These are phyloP conservation scores for Gelatoporia subvermispora DNA, from an alignment of 768 basidiomycete genomes.

Conservation along the genomic window DNA sequence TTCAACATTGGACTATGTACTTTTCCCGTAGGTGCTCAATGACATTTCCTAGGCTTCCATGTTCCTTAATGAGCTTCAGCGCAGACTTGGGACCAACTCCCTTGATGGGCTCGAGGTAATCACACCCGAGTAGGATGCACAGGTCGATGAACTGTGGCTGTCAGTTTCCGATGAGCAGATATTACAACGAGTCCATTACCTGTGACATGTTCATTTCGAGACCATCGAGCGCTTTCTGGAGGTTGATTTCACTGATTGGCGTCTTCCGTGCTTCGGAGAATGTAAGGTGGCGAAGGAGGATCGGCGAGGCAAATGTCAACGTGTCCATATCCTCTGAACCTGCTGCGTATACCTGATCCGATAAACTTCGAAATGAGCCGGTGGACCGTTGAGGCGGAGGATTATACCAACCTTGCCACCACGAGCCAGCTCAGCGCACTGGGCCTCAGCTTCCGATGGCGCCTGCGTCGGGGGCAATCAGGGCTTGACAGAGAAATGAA, in stretches of 20 bases:
- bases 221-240: slow-evolving; percentile 79
- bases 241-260: slow-evolving; percentile 89
- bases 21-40: slow-evolving; percentile 77
- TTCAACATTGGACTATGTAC: slow-evolving; percentile 29
- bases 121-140: slow-evolving; percentile 94
- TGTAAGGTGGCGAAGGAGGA: slow-evolving; percentile 91
- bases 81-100: slow-evolving; percentile 96
- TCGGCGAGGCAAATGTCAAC: slow-evolving; percentile 88
- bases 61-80: slow-evolving; percentile 84
- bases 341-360: slow-evolving; percentile 83
- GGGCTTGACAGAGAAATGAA: background rate
- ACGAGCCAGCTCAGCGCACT: slow-evolving; percentile 96
- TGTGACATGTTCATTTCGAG: slow-evolving; percentile 90
- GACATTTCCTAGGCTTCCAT: slow-evolving; percentile 66
- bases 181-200: slow-evolving; percentile 33
- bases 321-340: slow-evolving; percentile 99
- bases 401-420: slow-evolving; percentile 69
- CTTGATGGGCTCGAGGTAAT: slow-evolving; percentile 98
- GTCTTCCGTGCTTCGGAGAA: slow-evolving; percentile 98
- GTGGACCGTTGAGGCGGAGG: background rate
- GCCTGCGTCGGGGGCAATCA: slow-evolving; percentile 47
- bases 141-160: slow-evolving; percentile 81
- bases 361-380: background rate
- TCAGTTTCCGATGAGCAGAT: background rate
- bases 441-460: slow-evolving; percentile 97